Evolutionary conservation across 257 asterid species (phyloP), one percentile per base, ranked within the genome.

Genomic region (Solanum ahanhuiri): DNA sequence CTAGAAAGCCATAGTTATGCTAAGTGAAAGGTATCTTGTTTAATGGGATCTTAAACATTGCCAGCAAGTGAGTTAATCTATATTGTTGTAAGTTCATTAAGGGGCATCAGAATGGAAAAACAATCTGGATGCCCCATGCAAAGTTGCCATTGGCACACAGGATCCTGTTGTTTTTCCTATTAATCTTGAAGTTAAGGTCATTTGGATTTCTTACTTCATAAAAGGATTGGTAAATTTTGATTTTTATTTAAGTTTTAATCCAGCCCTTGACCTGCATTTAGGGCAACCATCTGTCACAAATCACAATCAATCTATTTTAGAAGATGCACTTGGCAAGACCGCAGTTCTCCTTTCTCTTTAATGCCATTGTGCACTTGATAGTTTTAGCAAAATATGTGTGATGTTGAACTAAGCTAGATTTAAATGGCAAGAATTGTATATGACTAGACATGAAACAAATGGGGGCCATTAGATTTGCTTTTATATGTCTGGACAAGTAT

Each of bases 401-500:
- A 85, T 84, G 37, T 67, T 48, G 64, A 33, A 63, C 33, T 67
- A 77, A 70, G 57, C 81, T 84, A 54, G 39, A 60, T 84, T 35
- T 85, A 71, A 86, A 72, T 70, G 41, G 77, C 88, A 83, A 75
- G 77, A 73, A 84, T 86, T 89, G 87, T 18, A 54, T 82, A 81
- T 85, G 82, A 83, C 85, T 77, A 83, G 81, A 86, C 43, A 67
- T 54, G 85, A 88, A 82, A 75, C 83, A 76, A 76, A 86, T 43
- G 34, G 89, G 86, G 89, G 86, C 87, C 84, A 85, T 82, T 82
- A 84, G 67, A 85, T 81, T 82, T 72, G 14, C 58, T 1, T 64
- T 64, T 37, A 64, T 25, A 86, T n/a, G 70, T 84, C 83, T 41
- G 70, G 79, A 75, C 83, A 15, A 81, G 35, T 69, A 43, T 7